Evolutionary conservation across 2,329 filamentous ascomycete species (phyloP).

Genomic region (Graphilbum ipis-grandicollis): DNA sequence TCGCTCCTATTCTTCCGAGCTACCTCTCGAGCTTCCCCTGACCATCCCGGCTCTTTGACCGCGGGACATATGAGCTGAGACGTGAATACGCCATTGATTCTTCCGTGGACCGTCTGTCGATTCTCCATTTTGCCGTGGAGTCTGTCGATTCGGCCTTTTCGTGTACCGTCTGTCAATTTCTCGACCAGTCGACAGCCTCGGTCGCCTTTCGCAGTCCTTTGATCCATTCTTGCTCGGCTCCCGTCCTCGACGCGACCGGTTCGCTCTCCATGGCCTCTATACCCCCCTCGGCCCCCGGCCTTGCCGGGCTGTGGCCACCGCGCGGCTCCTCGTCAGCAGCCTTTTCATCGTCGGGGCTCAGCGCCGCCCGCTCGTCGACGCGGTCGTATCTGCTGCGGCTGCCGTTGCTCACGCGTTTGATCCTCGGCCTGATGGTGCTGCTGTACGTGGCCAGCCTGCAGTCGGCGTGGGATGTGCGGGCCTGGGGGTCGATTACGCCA

Average conservation of each 20-base stretch:
- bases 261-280: too few species aligned
- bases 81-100: too few species aligned
- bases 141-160: too few species aligned
- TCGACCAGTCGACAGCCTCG: too few species aligned
- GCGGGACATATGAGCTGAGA: too few species aligned
- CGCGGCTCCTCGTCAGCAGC: background rate
- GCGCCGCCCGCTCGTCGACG: constrained; percentile 47
- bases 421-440: constrained; percentile 46
- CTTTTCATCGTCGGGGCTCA: constrained; percentile 28
- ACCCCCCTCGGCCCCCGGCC: constrained; percentile 4
- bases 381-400: constrained; percentile 70
- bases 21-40: too few species aligned
- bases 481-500: constrained; percentile 69
- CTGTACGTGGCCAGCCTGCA: constrained; percentile 57
- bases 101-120: too few species aligned
- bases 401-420: constrained; percentile 68
- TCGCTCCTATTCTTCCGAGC: too few species aligned
- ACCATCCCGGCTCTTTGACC: too few species aligned
- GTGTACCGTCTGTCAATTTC: too few species aligned
- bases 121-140: too few species aligned
- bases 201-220: too few species aligned
- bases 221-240: constrained; percentile 1
- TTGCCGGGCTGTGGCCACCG: constrained; percentile 5
- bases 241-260: constrained; percentile 6
- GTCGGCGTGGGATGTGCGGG: constrained; percentile 50